Evolutionary conservation across 202 grass and related monocot species (phyloP), one percentile per base, ranked within the genome.

Genomic region (Carex sylvatica): DNA sequence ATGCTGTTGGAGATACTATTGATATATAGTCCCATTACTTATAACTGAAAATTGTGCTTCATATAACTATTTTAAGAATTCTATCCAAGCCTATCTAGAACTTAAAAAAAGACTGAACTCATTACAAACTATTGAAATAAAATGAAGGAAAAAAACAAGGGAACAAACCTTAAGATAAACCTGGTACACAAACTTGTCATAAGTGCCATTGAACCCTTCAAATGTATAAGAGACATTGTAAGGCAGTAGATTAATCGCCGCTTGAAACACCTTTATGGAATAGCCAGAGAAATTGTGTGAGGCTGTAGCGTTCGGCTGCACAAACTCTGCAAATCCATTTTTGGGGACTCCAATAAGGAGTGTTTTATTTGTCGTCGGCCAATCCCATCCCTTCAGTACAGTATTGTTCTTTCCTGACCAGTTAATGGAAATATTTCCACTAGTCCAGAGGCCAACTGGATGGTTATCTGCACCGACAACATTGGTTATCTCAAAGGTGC

Each of bases 381-480:
- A 97, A 28, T 94, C 62, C 88, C 91, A 97, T 63, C 94, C 94
- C 82, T 85, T 94, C 16, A 91, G 84, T 47, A 0, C 6, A 22
- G 6, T 9, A n/a, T 5, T 51, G 33, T 36, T 60, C 5, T 76
- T 84, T 62, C 86, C 86, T 31, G 88, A 88, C 94, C 91, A 94
- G 63, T 18, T 69, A 12, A 89, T 78, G 59, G 14, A 28, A 35
- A 62, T 4, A 81, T 90, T 55, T 72, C 55, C 53, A 53, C 65
- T 51, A 84, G 83, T 91, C 94, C 87, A 92, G 65, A 79, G 44
- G 22, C 87, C 92, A 18, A 94, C 83, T 74, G 19, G 13, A 75
- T 18, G 83, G 47, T 47, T 79, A 6, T 87, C 51, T 3, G 23
- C 1, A 23, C 16, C 64, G 49, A 75, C 58, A n/a, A 94, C 78